Evolutionary conservation across 495 filamentous ascomycete genomes (phyloP), one percentile per base, ranked within the genome.

Genomic region (Aspergillus mulundensis): DNA sequence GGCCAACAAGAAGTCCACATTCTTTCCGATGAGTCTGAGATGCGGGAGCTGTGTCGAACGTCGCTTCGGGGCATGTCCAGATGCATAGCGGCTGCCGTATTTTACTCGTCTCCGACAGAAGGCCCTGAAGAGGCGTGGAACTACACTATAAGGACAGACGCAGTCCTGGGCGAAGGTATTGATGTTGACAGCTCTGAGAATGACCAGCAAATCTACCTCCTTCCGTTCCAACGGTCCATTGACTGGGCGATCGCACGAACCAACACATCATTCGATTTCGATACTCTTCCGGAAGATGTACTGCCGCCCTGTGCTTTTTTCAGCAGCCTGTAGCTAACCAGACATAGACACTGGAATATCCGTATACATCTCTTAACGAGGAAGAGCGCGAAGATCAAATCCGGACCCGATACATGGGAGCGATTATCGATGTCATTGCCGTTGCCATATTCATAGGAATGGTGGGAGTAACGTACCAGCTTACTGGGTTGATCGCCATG

Each of bases 131-230:
- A 78, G 0, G 58, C 77, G n/a, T 95, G 91, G 91, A 93, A 93
- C 66, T 96, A 95, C 60, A 91, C 87, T 1, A 74, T 96, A 16
- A 76, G 89, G 53, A 82, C 82, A 3, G 91, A 96, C 65, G 82
- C 82, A 3, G 73, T 79, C 0, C 70, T 92, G 51, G 80, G 81
- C 0, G 69, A 70, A 15, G 80, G 77, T 48, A 81, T 95, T 54
- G 77, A 84, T 61, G 78, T 82, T 34, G 71, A 81, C 7, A 68
- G 69, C 12, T 66, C 77, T 39, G 72, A 76, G 47, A 93, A 92
- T 65, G 86, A 88, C 63, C 81, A 74, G 28, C 77, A 95, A 67
- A 72, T 89, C 20, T 95, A 88, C 54, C 74, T 87, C 51, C 74
- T 95, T 19, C 90, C 90, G 10, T 71, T 95, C 18, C 89, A 94